phyloP scores from a whole-genome alignment of 2,329 filamentous ascomycete genomes.

The Penicillium sp. region DNA sequence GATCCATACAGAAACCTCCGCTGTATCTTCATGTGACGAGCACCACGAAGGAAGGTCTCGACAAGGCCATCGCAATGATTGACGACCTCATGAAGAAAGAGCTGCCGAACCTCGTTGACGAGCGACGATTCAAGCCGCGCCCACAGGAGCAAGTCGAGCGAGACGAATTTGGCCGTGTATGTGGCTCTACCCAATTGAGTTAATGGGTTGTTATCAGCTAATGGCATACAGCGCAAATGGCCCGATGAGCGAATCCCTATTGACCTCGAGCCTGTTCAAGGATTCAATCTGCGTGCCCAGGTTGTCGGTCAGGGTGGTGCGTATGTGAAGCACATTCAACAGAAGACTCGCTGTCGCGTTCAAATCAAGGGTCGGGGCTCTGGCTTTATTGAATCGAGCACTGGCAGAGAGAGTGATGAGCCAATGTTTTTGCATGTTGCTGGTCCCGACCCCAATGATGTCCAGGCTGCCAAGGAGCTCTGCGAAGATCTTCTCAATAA shows the following conservation, averaged over 20 bases:
- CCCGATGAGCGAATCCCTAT: constrained; percentile 93
- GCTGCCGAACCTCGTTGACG: constrained; percentile 88
- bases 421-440: constrained; percentile 95
- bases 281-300: constrained; percentile 93
- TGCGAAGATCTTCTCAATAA: constrained; percentile 83
- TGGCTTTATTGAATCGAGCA: constrained; percentile 83
- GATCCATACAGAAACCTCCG: constrained; percentile 66
- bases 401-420: constrained; percentile 87
- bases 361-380: constrained; percentile 97
- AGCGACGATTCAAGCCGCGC: constrained; percentile 79
- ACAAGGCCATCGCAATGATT: constrained; percentile 79
- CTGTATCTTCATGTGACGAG: constrained; percentile 94
- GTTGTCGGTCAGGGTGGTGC: constrained; percentile 91
- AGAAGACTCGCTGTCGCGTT: constrained; percentile 88
- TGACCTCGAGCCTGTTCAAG: constrained; percentile 79
- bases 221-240: constrained; percentile 76
- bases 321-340: constrained; percentile 97
- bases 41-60: constrained; percentile 83
- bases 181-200: not conserved
- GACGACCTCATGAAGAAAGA: constrained; percentile 95
- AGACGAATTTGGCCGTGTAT: constrained; percentile 82
- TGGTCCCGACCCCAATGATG: constrained; percentile 79
- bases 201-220: too few relatives aligned
- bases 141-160: constrained; percentile 76
- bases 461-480: constrained; percentile 77